Evolutionary conservation across 2,329 filamentous ascomycete species (phyloP).

Genomic region (Colletotrichum sp.): DNA sequence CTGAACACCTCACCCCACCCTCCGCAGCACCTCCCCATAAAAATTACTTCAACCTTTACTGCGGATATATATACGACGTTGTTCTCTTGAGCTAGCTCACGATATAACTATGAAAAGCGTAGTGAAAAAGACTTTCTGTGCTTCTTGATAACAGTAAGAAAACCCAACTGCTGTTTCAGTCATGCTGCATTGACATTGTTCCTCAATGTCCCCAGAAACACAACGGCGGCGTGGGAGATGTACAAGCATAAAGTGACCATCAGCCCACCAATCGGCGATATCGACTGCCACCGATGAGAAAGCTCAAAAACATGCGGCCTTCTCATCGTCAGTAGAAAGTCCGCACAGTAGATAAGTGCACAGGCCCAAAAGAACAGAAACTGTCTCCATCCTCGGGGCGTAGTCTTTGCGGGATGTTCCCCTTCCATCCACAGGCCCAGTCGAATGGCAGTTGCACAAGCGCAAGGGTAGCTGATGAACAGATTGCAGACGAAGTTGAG

Average conservation of each 20-base stretch:
- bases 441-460: not conserved
- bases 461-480: not conserved
- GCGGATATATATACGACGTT: not conserved
- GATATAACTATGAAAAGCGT: not conserved
- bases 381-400: not conserved
- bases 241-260: not conserved
- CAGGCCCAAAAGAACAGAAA: not conserved
- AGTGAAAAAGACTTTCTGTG: not conserved
- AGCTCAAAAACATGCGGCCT: not conserved
- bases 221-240: not conserved
- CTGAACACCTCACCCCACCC: not conserved
- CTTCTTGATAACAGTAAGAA: not conserved
- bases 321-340: not conserved
- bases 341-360: not conserved
- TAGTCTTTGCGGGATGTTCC: not conserved
- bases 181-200: not conserved
- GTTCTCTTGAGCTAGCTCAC: not conserved
- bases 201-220: not conserved
- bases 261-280: not conserved
- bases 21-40: not conserved
- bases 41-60: not conserved
- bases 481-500: not conserved
- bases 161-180: not conserved
- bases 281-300: not conserved
- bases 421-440: not conserved